Percentiles rank a stretch among this genome's conserved stretches.
phyloP scores from a whole-genome alignment of 2,329 filamentous ascomycete genomes.

The Daldinia eschscholtzii region DNA sequence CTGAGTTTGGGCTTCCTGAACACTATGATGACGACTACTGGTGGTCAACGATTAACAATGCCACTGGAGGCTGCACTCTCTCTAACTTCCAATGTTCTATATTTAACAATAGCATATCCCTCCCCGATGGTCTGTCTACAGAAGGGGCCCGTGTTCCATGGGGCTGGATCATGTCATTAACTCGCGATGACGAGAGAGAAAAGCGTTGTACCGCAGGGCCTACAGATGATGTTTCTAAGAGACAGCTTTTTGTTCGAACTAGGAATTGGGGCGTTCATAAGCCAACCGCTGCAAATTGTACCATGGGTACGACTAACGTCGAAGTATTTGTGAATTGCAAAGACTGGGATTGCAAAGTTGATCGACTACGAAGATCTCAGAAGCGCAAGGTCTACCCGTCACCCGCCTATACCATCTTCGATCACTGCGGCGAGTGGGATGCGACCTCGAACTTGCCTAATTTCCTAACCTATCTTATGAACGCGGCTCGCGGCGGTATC shows the following conservation, averaged over 20 bases:
- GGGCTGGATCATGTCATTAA: slow-evolving; percentile 6
- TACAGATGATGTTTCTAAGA: slow-evolving; percentile 6
- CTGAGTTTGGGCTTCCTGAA: background rate
- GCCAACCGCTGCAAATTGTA: slow-evolving; percentile 4
- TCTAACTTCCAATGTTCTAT: background rate
- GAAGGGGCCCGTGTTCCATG: background rate
- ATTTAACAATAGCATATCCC: background rate
- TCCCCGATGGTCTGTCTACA: background rate
- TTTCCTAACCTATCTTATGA: slow-evolving; percentile 3
- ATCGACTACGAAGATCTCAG: slow-evolving; percentile 12
- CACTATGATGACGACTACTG: slow-evolving; percentile 11
- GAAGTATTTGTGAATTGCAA: slow-evolving; percentile 11
- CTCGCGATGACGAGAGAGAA: slow-evolving; percentile 4
- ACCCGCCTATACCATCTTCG: slow-evolving; percentile 8
- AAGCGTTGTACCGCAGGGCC: slow-evolving; percentile 2
- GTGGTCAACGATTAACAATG: background rate
- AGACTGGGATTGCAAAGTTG: slow-evolving; percentile 15
- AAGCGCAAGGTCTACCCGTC: slow-evolving; percentile 3
- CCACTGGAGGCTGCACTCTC: background rate
- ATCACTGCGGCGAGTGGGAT: slow-evolving; percentile 2
- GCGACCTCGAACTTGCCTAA: background rate
- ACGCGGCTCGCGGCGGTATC: background rate
- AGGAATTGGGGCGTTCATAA: background rate
- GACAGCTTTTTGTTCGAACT: slow-evolving; percentile 3
- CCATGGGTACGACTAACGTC: slow-evolving; percentile 2